These are phyloP conservation scores for Pueraria montana DNA, from an alignment of 306 rosid species.

Conservation along the genomic window DNA sequence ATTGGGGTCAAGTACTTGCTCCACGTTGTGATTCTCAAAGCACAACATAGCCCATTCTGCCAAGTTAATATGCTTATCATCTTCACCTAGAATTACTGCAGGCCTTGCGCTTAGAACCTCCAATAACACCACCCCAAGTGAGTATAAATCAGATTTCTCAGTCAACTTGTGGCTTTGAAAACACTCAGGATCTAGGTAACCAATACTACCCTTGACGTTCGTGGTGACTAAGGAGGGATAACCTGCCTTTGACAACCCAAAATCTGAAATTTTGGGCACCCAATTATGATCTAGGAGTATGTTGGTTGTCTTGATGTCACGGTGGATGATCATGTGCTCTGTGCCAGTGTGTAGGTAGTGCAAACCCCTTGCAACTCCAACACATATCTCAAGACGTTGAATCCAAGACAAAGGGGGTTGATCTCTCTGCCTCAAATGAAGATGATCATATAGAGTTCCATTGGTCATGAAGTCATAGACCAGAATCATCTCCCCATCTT, in stretches of 20 bases:
- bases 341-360: constrained; percentile 59
- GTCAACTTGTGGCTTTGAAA: constrained; percentile 8
- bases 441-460: constrained; percentile 50
- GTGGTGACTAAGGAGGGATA: constrained; percentile 37
- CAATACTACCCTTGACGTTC: constrained; percentile 53
- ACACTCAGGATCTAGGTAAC: constrained; percentile 60
- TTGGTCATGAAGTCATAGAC: constrained; percentile 55
- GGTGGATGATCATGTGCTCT: constrained; percentile 53
- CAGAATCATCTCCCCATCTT: constrained; percentile 60
- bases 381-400: constrained; percentile 60
- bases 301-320: constrained; percentile 63
- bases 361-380: constrained; percentile 56
- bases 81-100: too few species aligned
- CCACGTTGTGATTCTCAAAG: too few species aligned
- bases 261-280: constrained; percentile 57
- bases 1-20: too few species aligned
- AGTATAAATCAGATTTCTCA: too few species aligned
- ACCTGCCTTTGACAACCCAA: constrained; percentile 56
- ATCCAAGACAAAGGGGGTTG: constrained; percentile 51
- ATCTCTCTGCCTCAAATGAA: constrained; percentile 45
- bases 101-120: too few species aligned
- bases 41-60: too few species aligned
- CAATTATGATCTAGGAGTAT: constrained; percentile 54
- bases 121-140: too few species aligned
- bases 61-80: too few species aligned